These are phyloP conservation scores for Chenopodium formosanum DNA, from an alignment of 148 eudicot genomes.

Conservation along the genomic window DNA sequence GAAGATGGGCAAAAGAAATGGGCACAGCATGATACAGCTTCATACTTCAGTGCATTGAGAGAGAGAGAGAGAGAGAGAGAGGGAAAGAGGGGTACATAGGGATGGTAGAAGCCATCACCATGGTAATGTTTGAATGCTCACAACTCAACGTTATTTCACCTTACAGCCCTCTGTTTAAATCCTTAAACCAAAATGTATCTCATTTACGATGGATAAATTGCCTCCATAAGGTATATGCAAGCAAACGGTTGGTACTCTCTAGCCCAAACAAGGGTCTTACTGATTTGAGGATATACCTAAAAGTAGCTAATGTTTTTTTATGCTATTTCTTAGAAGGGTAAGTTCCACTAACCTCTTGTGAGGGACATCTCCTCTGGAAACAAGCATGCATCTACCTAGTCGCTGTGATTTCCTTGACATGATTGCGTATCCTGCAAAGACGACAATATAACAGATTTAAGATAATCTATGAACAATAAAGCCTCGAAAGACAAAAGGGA, in stretches of 20 bases:
- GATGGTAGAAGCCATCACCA: too few species aligned
- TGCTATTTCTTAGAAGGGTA: neutral
- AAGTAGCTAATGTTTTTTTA: neutral
- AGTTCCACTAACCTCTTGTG: constrained; percentile 16
- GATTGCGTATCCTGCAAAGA: constrained; percentile 27
- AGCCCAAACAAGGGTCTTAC: neutral
- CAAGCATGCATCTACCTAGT: constrained; percentile 8
- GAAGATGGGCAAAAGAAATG: too few species aligned
- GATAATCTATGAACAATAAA: neutral
- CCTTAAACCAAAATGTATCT: neutral
- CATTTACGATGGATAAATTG: too few species aligned
- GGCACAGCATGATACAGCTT: too few species aligned
- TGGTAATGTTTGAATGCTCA: too few species aligned
- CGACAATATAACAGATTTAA: neutral
- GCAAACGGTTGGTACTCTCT: neutral
- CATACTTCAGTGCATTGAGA: too few species aligned
- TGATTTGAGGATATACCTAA: neutral
- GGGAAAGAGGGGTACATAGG: too few species aligned
- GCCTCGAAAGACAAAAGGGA: neutral
- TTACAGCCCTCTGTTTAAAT: neutral
- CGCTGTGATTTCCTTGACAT: constrained; percentile 4
- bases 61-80: too few species aligned
- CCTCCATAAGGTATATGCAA: too few species aligned
- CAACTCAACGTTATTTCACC: neutral
- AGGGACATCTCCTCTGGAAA: neutral